phyloP scores from a whole-genome alignment of 768 basidiomycete genomes.

The Crucibulum laeve region DNA sequence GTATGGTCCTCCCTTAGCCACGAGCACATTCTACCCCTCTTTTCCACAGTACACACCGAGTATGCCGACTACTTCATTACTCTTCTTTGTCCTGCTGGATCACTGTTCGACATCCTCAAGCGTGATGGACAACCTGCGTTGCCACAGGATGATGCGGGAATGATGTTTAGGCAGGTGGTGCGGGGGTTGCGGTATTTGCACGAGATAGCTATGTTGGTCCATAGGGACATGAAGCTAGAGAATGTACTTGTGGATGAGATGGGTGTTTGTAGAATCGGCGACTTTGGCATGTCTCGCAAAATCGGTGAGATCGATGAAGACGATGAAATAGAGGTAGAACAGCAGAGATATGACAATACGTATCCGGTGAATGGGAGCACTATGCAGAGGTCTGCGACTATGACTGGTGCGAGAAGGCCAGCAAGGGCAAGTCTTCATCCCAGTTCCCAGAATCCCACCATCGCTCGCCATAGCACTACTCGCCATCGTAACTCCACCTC shows the following conservation, averaged over 20 bases:
- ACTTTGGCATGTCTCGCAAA: constrained; percentile 77
- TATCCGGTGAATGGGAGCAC: constrained; percentile 4
- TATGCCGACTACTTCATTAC: constrained; percentile 80
- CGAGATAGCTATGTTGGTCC: constrained; percentile 70
- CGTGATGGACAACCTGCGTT: constrained; percentile 65
- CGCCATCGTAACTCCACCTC: constrained; percentile 49
- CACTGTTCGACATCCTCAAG: constrained; percentile 78
- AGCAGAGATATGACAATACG: constrained; percentile 14
- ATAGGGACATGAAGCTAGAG: constrained; percentile 96
- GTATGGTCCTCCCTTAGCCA: constrained; percentile 78
- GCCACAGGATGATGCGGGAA: constrained; percentile 74
- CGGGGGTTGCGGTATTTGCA: constrained; percentile 82
- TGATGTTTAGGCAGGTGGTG: constrained; percentile 85
- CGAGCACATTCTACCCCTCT: constrained; percentile 84
- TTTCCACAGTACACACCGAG: constrained; percentile 52
- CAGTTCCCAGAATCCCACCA: constrained; percentile 24
- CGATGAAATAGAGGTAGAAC: constrained; percentile 24
- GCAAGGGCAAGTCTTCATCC: constrained; percentile 15
- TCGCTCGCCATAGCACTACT: constrained; percentile 36
- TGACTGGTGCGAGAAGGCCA: constrained; percentile 20
- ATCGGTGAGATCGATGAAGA: constrained; percentile 48
- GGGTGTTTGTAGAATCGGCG: constrained; percentile 80
- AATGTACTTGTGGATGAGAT: constrained; percentile 91
- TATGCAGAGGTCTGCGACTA: constrained; percentile 36
- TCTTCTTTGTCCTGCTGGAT: constrained; percentile 79